Percentiles rank a stretch among this genome's conserved stretches.
Conservation (phyloP, 148 eudicot species). For the Oxyria digyna region DNA sequence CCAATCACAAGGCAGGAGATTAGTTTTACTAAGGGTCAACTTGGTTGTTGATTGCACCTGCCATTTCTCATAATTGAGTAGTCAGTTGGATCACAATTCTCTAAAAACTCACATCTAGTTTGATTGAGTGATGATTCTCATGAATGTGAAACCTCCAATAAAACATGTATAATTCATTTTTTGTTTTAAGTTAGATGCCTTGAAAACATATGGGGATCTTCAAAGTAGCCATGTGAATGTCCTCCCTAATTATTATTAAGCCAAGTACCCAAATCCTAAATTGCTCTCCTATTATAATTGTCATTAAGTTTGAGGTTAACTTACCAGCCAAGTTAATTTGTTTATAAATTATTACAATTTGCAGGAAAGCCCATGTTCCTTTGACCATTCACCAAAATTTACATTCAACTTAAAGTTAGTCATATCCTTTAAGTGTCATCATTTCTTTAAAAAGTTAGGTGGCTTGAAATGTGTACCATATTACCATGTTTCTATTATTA, state of each 20-base stretch:
- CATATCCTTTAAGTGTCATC: background rate
- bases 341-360: background rate
- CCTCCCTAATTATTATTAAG: background rate
- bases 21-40: background rate
- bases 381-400: background rate
- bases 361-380: background rate
- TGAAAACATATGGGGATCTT: background rate
- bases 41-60: constrained; percentile 8
- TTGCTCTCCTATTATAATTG: background rate
- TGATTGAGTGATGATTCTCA: constrained; percentile 5
- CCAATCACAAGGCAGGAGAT: background rate
- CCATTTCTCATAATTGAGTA: constrained; percentile 4
- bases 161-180: background rate
- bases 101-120: background rate
- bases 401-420: background rate
- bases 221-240: background rate
- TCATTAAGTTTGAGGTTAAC: background rate
- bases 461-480: background rate
- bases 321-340: background rate
- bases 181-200: background rate
- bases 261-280: background rate
- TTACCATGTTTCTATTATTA: background rate
- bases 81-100: constrained; percentile 5
- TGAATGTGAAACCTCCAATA: constrained; percentile 2
- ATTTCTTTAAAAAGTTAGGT: background rate